A percentile compares a stretch with the other conserved stretches of the same genome.
phyloP scores from a whole-genome alignment of 2,329 filamentous ascomycete species.

The Exophiala sideris region DNA sequence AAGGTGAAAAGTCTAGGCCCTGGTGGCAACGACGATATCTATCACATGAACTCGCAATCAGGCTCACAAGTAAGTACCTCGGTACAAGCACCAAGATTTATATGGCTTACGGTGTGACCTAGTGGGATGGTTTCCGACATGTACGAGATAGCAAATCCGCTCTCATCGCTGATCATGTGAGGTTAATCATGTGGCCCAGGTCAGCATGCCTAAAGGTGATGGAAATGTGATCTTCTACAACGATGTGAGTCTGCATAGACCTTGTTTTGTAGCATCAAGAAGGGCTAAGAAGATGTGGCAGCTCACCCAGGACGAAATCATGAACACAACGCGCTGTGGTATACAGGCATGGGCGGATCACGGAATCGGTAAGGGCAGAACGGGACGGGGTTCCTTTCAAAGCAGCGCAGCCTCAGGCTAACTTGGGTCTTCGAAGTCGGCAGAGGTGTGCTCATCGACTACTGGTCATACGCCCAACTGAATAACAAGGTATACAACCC shows the following conservation, averaged over 20 bases:
- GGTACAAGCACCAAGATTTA: no score
- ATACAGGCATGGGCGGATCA: constrained; percentile 4
- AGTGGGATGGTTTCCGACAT: constrained; percentile 1
- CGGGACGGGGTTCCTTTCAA: background rate
- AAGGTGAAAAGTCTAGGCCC: background rate
- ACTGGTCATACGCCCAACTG: constrained; percentile 45
- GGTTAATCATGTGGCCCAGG: background rate
- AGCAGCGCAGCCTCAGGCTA: no score
- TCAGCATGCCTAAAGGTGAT: background rate
- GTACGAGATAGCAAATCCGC: background rate
- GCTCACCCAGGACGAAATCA: constrained; percentile 3
- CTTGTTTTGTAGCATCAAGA: no score
- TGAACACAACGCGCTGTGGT: background rate
- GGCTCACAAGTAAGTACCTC: no score
- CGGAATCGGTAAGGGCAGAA: background rate
- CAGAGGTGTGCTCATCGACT: constrained; percentile 38
- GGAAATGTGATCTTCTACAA: background rate
- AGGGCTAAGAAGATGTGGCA: background rate
- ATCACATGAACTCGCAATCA: background rate
- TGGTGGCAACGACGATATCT: background rate
- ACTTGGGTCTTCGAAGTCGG: background rate
- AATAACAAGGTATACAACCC: constrained; percentile 51
- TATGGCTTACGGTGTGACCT: no score
- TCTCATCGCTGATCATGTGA: no score
- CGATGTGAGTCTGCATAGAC: background rate